A percentile compares a stretch with the other conserved stretches of the same genome.
Evolutionary conservation across 176 grass and related monocot genomes (phyloP).

Genomic region (Aegilops bicornis): DNA sequence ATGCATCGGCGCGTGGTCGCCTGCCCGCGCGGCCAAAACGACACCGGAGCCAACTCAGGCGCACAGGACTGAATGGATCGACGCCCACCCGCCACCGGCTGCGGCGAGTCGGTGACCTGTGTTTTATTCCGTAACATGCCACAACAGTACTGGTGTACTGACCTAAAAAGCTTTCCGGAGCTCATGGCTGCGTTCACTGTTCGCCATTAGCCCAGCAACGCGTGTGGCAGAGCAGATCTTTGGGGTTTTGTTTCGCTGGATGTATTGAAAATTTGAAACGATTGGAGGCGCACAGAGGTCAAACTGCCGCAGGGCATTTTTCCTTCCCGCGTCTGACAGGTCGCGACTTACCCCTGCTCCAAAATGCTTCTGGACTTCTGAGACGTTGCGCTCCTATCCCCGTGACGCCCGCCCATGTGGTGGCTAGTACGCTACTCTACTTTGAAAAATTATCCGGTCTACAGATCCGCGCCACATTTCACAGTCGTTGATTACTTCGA

Average conservation of each 20-base stretch:
- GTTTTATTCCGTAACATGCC: background rate
- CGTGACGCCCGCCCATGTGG: constrained; percentile 22
- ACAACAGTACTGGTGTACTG: background rate
- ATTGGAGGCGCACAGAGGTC: constrained; percentile 38
- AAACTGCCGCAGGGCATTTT: background rate
- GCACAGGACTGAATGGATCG: background rate
- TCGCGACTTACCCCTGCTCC: constrained; percentile 2
- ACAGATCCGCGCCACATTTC: background rate
- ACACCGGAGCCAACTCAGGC: constrained; percentile 34
- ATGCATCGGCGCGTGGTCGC: constrained; percentile 7
- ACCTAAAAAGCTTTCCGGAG: background rate
- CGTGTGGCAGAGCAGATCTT: background rate
- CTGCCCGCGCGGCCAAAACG: background rate
- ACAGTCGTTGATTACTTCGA: constrained; percentile 15
- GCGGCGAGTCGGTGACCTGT: background rate
- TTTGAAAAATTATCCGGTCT: background rate
- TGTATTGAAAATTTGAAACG: background rate
- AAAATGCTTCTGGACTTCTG: constrained; percentile 13
- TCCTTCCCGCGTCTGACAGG: constrained; percentile 28
- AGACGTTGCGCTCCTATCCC: background rate
- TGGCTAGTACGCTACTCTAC: background rate
- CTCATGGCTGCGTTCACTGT: background rate
- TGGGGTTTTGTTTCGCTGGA: background rate
- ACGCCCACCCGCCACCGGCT: background rate
- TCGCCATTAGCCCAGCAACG: background rate